These are phyloP conservation scores for Fusarium sp. DNA, from an alignment of 2,329 filamentous ascomycete genomes.

Conservation along the genomic window DNA sequence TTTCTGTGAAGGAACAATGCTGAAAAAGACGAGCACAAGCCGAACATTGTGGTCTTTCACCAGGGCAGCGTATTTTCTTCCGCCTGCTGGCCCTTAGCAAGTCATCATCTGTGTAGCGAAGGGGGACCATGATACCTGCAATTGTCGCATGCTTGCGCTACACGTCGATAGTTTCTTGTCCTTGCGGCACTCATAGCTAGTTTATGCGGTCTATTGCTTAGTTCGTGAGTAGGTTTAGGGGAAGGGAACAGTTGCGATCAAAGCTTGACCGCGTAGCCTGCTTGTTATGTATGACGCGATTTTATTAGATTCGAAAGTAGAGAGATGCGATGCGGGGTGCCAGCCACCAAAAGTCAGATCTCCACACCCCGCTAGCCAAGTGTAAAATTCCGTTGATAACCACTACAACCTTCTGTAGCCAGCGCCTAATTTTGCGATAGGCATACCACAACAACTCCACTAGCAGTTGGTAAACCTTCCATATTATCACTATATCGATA, in stretches of 20 bases:
- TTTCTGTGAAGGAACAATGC: conserved; percentile 11
- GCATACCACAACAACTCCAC: not conserved
- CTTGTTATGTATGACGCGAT: not conserved
- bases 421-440: conserved; percentile 2
- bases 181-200: conserved; percentile 15
- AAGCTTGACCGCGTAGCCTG: not conserved
- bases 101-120: accelerated
- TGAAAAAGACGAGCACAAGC: conserved; percentile 28
- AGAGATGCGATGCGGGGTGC: not conserved
- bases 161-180: conserved; percentile 27
- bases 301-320: not conserved
- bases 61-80: conserved; percentile 36
- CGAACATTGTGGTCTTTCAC: conserved; percentile 32
- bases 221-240: not conserved
- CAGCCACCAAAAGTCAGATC: not conserved
- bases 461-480: too few species aligned
- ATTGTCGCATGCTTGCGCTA: conserved; percentile 28
- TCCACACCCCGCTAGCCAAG: not conserved
- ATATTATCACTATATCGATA: too few species aligned
- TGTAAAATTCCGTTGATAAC: conserved; percentile 8
- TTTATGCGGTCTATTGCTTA: not conserved
- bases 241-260: not conserved
- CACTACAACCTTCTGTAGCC: not conserved
- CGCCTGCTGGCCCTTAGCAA: not conserved
- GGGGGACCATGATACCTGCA: conserved; percentile 4